Base-by-base conservation (phyloP, 23 red algal species). In the Agarophyton chilense region DNA sequence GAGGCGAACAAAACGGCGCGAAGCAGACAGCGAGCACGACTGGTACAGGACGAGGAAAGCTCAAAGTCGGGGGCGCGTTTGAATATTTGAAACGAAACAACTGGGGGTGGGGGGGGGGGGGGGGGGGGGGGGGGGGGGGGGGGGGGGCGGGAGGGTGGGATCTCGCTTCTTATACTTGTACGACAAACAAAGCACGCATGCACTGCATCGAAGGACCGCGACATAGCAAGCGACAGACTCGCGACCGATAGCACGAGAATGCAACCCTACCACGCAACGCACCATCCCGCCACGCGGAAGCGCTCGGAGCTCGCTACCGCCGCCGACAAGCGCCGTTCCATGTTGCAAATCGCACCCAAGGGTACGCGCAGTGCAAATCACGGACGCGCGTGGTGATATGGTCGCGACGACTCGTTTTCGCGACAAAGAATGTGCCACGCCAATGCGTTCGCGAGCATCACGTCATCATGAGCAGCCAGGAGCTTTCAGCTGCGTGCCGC, bases 81-180 rank as follows among this genome's bases (percentile, higher is more conserved):
- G 60, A 65, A 65, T 38, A 65, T 65, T 65, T 36, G 60, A 65
- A 65, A 55, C 52, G 52, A 6, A 17, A 49, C 45, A 49, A 49
- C 45, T 10, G 44, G 44, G 44, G 44, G 44, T 6, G 44, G 44
- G 44, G 44, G 44, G 44, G 44, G 44, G 44, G 44, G 44, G 44
- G 44, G 44, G 44, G 44, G 44, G 44, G 44, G 44, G 44, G 44
- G 44, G 44, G 44, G 44, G 44, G 44, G 44, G 44, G 44, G 44
- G 44, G 44, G 44, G 44, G 44, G 44, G 44, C 7, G 44, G 44
- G 44, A 12, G 44, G 44, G 44, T 6, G 44, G 12, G 44, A 47
- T 6, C 12, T 47, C 12, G 44, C 12, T n/a, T n/a, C n/a, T n/a
- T n/a, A n/a, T n/a, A n/a, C n/a, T 47, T 47, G 12, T 47, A 12